Conservation (phyloP, 225 moss, liverwort and hornwort species). For the Physcomitrium patens region DNA sequence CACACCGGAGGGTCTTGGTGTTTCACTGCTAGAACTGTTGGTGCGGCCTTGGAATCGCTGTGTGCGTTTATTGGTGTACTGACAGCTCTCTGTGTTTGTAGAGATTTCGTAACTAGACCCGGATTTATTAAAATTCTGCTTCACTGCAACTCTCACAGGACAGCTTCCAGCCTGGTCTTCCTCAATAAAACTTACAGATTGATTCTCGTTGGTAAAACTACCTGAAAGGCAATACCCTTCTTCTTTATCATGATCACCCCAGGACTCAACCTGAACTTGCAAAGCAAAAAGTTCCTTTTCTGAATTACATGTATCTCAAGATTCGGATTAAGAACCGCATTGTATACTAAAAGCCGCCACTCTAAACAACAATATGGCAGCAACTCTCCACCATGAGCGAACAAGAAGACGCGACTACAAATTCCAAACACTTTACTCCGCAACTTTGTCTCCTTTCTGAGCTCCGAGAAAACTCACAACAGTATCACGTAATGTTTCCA, state of each 20-base stretch:
- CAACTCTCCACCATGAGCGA: not conserved
- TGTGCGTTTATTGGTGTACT: constrained; percentile 19
- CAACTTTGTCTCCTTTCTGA: not conserved
- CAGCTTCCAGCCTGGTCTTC: constrained; percentile 15
- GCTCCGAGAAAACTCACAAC: not conserved
- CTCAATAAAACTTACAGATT: not conserved
- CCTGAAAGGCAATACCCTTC: not conserved
- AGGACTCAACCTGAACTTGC: not conserved
- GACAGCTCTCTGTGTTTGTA: constrained; percentile 20
- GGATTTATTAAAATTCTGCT: constrained; percentile 9
- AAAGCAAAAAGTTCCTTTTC: not conserved
- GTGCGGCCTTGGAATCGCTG: constrained; percentile 24
- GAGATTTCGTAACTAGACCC: constrained; percentile 7
- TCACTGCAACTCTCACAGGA: constrained; percentile 11
- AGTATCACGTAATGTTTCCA: not conserved
- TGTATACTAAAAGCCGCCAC: not conserved
- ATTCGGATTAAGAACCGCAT: not conserved
- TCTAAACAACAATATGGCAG: not conserved
- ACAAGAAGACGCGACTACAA: not conserved
- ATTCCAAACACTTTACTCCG: not conserved
- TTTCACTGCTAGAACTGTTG: constrained; percentile 18
- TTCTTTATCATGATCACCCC: not conserved
- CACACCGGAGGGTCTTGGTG: constrained; percentile 25
- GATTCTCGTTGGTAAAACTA: constrained; percentile 2
- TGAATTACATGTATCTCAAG: not conserved